Percentiles rank a stretch among this genome's conserved stretches.
Conservation (phyloP, 208 protist genomes). For the Vickermania spadyakhi region DNA sequence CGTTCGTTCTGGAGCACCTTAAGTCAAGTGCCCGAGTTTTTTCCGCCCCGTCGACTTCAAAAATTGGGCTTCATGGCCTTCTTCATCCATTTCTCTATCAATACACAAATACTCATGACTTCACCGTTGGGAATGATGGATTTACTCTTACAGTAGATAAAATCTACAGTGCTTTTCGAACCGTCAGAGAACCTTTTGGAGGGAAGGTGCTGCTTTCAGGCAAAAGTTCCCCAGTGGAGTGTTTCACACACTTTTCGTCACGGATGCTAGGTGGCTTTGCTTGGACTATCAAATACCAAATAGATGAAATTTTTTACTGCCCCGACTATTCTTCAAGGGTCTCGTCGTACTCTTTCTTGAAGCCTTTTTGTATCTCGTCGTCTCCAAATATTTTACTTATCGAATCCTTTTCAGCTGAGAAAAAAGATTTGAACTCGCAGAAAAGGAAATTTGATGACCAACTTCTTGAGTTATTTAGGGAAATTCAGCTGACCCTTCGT, state of each 20-base stretch:
- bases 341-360: slow-evolving; percentile 66
- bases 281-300: slow-evolving; percentile 83
- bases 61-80: slow-evolving; percentile 70
- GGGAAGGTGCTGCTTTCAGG: slow-evolving; percentile 47
- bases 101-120: slow-evolving; percentile 53
- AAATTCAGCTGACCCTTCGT: slow-evolving; percentile 73
- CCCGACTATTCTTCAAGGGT: slow-evolving; percentile 68
- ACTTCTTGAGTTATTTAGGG: slow-evolving; percentile 57
- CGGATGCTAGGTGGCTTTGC: slow-evolving; percentile 70
- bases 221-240: slow-evolving; percentile 54
- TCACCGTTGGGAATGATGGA: slow-evolving; percentile 11
- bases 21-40: slow-evolving; percentile 46
- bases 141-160: slow-evolving; percentile 75
- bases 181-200: slow-evolving; percentile 63
- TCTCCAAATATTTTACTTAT: slow-evolving; percentile 62
- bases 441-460: slow-evolving; percentile 49
- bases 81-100: slow-evolving; percentile 76
- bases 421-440: slow-evolving; percentile 9
- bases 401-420: slow-evolving; percentile 36
- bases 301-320: slow-evolving; percentile 87
- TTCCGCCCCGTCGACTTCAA: slow-evolving; percentile 51
- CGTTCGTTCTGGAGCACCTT: slow-evolving; percentile 71
- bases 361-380: slow-evolving; percentile 59
- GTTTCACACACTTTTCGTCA: slow-evolving; percentile 46
- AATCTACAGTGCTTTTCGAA: slow-evolving; percentile 82